Evolutionary conservation across 2,329 filamentous ascomycete genomes (phyloP), one percentile per base, ranked within the genome.

Genomic region (Claviceps purpurea): DNA sequence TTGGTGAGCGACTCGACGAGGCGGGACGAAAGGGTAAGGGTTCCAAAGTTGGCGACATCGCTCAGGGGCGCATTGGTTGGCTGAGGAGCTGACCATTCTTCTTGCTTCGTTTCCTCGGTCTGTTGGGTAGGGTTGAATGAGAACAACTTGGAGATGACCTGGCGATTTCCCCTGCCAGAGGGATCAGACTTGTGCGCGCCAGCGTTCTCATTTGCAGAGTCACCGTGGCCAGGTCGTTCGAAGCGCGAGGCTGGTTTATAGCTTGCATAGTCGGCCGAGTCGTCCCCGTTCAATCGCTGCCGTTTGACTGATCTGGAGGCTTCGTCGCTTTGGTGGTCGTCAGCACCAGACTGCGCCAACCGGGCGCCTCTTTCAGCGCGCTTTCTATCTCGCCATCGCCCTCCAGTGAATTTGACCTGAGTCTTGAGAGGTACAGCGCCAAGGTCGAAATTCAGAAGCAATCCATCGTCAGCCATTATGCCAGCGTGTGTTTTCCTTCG

Each of bases 401-500:
- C 93, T 59, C 93, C 93, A 65, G 86, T 93, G 68, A 94, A 87
- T 59, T 76, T 81, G 55, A 78, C 72, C 51, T 78, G 71, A 5
- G 77, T 73, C 55, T 82, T 76, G 51, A 87, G 65, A 13, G 85
- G 77, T 18, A 73, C 77, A 55, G 87, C 82, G 30, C 80, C 78
- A 53, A 95, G 73, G 60, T 89, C 83, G 65, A 97, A 96, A 62
- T 97, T 97, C 64, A 97, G 74, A 53, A 96, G 78, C 81, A 98
- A 86, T 59, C 89, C 89, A 82, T 95, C 87, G 73, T 97, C 90
- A 50, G 87, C 87, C 90, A 97, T 96, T 55, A 45, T 56, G 41
- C 18, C 8, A 26, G 44, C 30, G 20, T 18, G 8, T 16, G 45
- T 42, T 42, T 13, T 13, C 40, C 37, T 43, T 45, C 48, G 5